Evolutionary conservation across 2,329 filamentous ascomycete species (phyloP), one percentile per base, ranked within the genome.

Genomic region (Neocucurbitaria cava): DNA sequence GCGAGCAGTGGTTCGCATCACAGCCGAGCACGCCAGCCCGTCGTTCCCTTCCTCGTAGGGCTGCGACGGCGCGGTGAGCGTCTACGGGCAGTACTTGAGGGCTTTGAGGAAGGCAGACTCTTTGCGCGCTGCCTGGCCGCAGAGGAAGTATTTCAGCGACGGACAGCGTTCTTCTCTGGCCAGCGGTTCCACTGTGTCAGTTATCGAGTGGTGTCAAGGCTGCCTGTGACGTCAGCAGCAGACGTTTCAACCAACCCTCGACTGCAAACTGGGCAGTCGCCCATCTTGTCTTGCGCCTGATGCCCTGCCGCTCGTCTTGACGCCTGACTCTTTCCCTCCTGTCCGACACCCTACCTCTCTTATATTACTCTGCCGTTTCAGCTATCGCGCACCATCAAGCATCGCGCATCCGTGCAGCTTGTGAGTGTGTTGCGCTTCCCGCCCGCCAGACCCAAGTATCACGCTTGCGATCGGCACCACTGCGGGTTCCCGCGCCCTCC

Each of bases 391-490:
- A 28, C 15, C 23, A 24, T 17, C 57, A 31, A 47, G 49, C 49
- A 53, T 24, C 35, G 54, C 56, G 45, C 54, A 50, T 53, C 46
- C 39, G 24, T 43, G 35, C 38, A 28, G 17, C 39, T 21, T 47
- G 48, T 41, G 55, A 36, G 46, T 46, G 52, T 52, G 57, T 38
- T 61, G 55, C 60, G 59, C 61, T 31, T 23, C 46, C 42, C 59
- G 26, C 47, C 54, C 51, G 55, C 63, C 61, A 55, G 61, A 58
- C 54, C 48, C 55, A 54, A 55, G 61, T 58, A 54, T 46, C 56
- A 54, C 51, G 50, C 52, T 52, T 49, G 54, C 56, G 46, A 65
- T 62, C 62, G 59, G 58, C 62, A 56, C 50, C 54, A 49, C 57
- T 61, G 59, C 63, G 47, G 52, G 46, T 40, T 60, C 56, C 59